Evolutionary conservation across 768 basidiomycete species (phyloP).

Genomic region (Lactarius evosmus): DNA sequence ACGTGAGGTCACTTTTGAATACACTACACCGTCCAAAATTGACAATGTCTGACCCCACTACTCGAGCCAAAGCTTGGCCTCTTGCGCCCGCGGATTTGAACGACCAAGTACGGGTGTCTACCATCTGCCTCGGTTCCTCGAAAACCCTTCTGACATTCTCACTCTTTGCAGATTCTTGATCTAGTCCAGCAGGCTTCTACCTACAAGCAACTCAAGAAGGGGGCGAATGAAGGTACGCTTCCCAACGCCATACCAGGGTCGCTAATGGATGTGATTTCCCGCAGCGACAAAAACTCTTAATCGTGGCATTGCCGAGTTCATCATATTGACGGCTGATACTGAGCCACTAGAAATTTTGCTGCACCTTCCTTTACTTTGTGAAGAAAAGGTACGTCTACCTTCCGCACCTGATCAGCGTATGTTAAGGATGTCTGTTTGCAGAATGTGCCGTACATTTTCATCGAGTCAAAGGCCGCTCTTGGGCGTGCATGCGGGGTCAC

Average conservation of each 20-base stretch:
- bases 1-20: constrained; percentile 66
- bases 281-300: constrained; percentile 96
- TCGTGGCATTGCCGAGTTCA: constrained; percentile 96
- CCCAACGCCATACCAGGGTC: not conserved
- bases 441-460: constrained; percentile 96
- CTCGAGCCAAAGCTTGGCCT: constrained; percentile 83
- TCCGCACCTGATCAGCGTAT: not conserved
- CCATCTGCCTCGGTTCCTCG: constrained; percentile 1
- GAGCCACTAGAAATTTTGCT: constrained; percentile 97
- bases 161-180: constrained; percentile 73
- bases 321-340: constrained; percentile 93
- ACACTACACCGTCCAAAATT: constrained; percentile 38
- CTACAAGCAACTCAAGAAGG: constrained; percentile 98
- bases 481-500: constrained; percentile 96
- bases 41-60: constrained; percentile 54
- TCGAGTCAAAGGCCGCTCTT: constrained; percentile 92
- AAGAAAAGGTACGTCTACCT: constrained; percentile 78
- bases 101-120: constrained; percentile 61
- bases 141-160: not conserved
- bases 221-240: constrained; percentile 88
- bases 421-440: constrained; percentile 33
- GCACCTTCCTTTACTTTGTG: constrained; percentile 94
- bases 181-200: constrained; percentile 93
- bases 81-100: constrained; percentile 82
- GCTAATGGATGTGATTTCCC: not conserved